Base-by-base conservation (phyloP, 106 monocot genomes). In the Gastrodia elata region DNA sequence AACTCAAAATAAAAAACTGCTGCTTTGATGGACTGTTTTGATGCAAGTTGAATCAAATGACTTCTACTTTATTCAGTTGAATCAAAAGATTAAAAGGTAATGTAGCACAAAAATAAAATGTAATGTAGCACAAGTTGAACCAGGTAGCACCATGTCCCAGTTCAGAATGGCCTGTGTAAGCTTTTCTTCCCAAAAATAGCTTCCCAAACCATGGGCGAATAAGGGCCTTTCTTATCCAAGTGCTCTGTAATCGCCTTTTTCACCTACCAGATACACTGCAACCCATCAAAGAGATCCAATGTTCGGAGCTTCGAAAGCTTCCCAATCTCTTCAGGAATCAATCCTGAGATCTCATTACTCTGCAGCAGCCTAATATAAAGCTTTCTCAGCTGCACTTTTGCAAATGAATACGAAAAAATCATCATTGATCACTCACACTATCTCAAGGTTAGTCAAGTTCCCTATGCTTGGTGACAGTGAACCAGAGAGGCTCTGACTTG, bases 221-320 rank as follows among this genome's bases (percentile, higher is more conserved):
- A 91, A 13, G 97, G 92, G 2, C 97, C 97, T 75, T 88, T 98
- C 86, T 93, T 93, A 65, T 98, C 86, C 82, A 98, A 75, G 70
- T 98, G 81, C 74, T 93, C 97, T 30, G 88, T 90, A n/a, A 93
- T 75, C 35, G 81, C 84, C 74, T 79, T 93, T 34, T 93, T n/a
- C n/a, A n/a, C n/a, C n/a, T n/a, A n/a, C n/a, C n/a, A n/a, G n/a
- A n/a, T n/a, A n/a, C n/a, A n/a, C n/a, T n/a, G n/a, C n/a, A n/a
- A n/a, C n/a, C n/a, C 93, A 81, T 98, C 97, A 41, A n/a, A 83
- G 38, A 83, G 75, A 40, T 83, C 83, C 24, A 83, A 78, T 7
- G 83, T 83, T 5, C 65, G 78, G 14, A 83, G 78, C 35, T 65
- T 64, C 16, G 75, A 24, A 25, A 83, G 83, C 39, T 56, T 79